phyloP scores from a whole-genome alignment of 2,329 filamentous ascomycete species.

The Cytospora schulzeri region DNA sequence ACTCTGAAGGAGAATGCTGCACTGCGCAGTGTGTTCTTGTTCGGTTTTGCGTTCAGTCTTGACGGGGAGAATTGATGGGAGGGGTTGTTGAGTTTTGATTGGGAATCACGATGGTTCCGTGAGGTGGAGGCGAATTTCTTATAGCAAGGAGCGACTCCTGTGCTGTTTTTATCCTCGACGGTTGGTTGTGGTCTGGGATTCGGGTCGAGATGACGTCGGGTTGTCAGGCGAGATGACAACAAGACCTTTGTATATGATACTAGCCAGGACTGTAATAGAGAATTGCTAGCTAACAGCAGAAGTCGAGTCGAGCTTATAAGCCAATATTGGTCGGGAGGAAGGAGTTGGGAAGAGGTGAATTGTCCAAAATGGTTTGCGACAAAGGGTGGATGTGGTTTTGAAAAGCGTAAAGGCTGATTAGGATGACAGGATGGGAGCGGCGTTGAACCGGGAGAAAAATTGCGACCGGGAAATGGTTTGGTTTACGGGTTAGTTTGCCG shows the following conservation, averaged over 20 bases:
- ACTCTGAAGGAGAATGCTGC: background rate
- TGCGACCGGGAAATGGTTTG: constrained; percentile 3
- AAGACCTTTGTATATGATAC: background rate
- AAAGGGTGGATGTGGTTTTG: constrained; percentile 1
- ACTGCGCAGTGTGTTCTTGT: background rate
- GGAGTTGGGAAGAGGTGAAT: constrained; percentile 5
- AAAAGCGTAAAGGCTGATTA: constrained; percentile 11
- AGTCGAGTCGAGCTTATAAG: background rate
- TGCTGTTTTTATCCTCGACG: constrained; percentile 10
- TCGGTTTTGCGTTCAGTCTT: background rate
- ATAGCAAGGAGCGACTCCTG: background rate
- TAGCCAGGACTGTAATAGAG: background rate
- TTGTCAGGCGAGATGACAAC: constrained; percentile 1
- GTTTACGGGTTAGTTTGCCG: constrained; percentile 9
- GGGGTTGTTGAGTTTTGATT: background rate
- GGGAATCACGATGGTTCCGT: background rate
- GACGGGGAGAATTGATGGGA: background rate
- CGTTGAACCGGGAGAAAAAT: constrained; percentile 12
- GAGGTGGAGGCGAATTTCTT: background rate
- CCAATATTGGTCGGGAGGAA: constrained; percentile 3
- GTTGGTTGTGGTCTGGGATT: constrained; percentile 9
- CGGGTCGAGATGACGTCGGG: constrained; percentile 24
- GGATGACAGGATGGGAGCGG: constrained; percentile 6
- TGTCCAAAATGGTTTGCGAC: background rate
- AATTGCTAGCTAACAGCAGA: background rate